Evolutionary conservation across 2,329 filamentous ascomycete genomes (phyloP), one percentile per base, ranked within the genome.

Genomic region (Aspergillus latus): DNA sequence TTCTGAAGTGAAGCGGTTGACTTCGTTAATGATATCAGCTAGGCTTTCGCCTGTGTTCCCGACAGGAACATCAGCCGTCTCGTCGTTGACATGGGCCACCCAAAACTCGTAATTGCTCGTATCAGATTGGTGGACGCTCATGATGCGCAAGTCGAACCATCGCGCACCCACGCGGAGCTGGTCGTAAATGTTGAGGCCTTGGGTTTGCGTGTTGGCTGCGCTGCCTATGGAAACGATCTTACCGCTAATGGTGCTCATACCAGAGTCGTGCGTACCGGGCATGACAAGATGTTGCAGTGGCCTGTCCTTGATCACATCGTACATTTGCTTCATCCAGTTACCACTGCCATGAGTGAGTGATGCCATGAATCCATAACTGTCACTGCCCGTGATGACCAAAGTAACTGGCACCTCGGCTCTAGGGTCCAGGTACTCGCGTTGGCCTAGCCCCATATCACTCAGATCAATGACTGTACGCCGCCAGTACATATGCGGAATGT

Each of bases 221-320:
- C 37, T 57, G 15, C 55, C 55, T 7, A 52, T 48, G 10, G 55
- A 57, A 11, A 49, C 39, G n/a, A 57, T 57, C 37, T 53, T 7
- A 3, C 42, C 36, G 32, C 55, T 57, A n/a, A 57, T 57, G n/a
- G 55, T 57, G 55, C 55, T 57, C 55, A 57, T 57, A 9, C 55
- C 55, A 6, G 55, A 48, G 28, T 57, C 55, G 39, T 57, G 55
- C 10, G 55, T 53, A n/a, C 55, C 55, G 6, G 55, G 55, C 43
- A 57, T 57, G 16, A 57, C 34, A 29, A 57, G 42, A 42, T 57
- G 55, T 15, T 53, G 55, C 4, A 57, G 39, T n/a, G 49, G 36
- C 28, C 55, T 49, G 15, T 52, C 45, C 11, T 49, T 49, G n/a
- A 57, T 57, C 7, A 52, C 50, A 40, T 57, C 46, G 46, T 57